A percentile compares a stretch with the other conserved stretches of the same genome.
Evolutionary conservation across 768 basidiomycete species (phyloP).

Genomic region (Mycena belliarum): DNA sequence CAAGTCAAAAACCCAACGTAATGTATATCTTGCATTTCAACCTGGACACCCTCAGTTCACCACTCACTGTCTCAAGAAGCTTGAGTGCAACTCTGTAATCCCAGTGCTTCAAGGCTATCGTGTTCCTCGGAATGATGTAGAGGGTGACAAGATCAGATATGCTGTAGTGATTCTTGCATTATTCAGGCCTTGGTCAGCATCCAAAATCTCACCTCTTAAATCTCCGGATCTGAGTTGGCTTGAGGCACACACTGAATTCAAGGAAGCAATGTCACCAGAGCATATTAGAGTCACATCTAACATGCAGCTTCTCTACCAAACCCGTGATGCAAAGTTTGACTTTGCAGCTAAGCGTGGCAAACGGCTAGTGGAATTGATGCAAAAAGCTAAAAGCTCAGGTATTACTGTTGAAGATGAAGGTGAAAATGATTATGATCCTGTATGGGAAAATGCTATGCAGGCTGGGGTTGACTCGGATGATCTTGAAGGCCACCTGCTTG

Average conservation of each 20-base stretch:
- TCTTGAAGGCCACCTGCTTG: not conserved
- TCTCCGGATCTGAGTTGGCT: not conserved
- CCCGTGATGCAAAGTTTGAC: conserved; percentile 7
- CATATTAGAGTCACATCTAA: not conserved
- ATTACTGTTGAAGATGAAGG: not conserved
- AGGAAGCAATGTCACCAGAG: not conserved
- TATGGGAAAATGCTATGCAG: conserved; percentile 15
- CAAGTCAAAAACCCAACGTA: conserved; percentile 2
- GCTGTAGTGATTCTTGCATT: not conserved
- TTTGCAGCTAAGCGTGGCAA: not conserved
- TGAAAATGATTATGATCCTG: not conserved
- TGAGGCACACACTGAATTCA: not conserved
- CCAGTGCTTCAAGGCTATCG: not conserved
- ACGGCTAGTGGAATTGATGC: not conserved
- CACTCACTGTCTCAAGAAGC: conserved; percentile 7
- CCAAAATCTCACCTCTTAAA: not conserved
- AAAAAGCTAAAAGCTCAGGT: not conserved
- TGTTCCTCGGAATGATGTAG: conserved; percentile 9
- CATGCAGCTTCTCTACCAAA: conserved; percentile 13
- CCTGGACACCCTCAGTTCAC: conserved; percentile 9
- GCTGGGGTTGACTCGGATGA: not conserved
- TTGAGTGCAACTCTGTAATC: not conserved
- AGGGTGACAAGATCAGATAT: conserved; percentile 1
- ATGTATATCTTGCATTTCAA: conserved; percentile 5
- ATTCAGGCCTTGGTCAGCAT: conserved; percentile 1